Base-by-base conservation (phyloP, 2,329 filamentous ascomycete species). In the Cladorrhinum sp. region DNA sequence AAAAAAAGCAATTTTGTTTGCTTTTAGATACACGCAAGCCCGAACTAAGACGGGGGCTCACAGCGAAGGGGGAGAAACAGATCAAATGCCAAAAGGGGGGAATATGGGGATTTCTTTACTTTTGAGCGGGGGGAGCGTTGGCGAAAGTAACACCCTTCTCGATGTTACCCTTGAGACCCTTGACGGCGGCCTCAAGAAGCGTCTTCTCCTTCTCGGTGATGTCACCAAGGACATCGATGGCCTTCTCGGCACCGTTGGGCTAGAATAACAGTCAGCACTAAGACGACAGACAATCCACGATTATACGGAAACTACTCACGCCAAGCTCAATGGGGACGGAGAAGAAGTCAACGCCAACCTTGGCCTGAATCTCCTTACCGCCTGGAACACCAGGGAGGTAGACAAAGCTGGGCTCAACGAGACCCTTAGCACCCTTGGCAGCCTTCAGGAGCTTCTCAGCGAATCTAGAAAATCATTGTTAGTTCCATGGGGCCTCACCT, bases 311-410 rank as follows among this genome's bases (percentile, higher is more conserved):
- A 48, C 8, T 59, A 83, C 91, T 81, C 89, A 96, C 92, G 73
- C 95, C 95, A 69, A 99, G 92, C 80, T 96, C 91, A 69, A 98
- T 86, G 64, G 93, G 94, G 59, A 96, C 92, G 62, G 95, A 96
- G 86, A 99, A 99, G 84, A 91, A 99, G 60, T 99, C 93, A 66
- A 85, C 78, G 69, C 92, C 93, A 64, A 89, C 92, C 73, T 88
- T 86, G 83, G 96, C 92, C 65, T 84, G 84, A 70, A 99, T 89
- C 68, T 86, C 91, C 58, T 94, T 90, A 73, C 95, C 95, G 64
- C 94, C 95, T 58, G 89, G 79, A 55, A 99, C 85, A 77, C 94
- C 94, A 55, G 91, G 88, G 36, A 98, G 90, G 82, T 97, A 97
- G 79, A 99, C 88, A 78, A 90, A 99, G 76, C 92, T 95, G 71